phyloP scores from a whole-genome alignment of 495 filamentous ascomycete genomes.

The Penicillium robsamsonii region DNA sequence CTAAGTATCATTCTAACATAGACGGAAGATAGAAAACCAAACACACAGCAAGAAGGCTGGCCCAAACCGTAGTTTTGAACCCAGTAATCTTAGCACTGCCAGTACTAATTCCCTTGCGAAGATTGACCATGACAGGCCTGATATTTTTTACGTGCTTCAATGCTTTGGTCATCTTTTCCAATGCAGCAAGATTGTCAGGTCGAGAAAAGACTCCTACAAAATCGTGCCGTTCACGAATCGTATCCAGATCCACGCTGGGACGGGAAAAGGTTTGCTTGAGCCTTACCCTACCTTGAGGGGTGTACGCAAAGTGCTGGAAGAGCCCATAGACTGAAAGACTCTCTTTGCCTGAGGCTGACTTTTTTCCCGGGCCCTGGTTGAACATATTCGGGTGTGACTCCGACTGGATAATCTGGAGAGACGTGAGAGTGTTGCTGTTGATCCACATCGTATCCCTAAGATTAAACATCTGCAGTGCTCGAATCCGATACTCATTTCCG shows the following conservation, averaged over 20 bases:
- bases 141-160: slow-evolving; percentile 80
- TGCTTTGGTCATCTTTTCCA: slow-evolving; percentile 58
- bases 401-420: slow-evolving; percentile 81
- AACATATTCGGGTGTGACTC: slow-evolving; percentile 85
- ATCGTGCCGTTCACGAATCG: slow-evolving; percentile 73
- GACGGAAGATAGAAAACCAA: not conserved
- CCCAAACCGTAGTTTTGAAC: slow-evolving; percentile 70
- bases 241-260: slow-evolving; percentile 63
- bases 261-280: slow-evolving; percentile 83
- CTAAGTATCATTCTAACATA: not conserved
- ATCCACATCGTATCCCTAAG: slow-evolving; percentile 80
- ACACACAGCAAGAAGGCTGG: slow-evolving; percentile 55
- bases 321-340: slow-evolving; percentile 86
- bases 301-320: slow-evolving; percentile 73
- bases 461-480: slow-evolving; percentile 72
- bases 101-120: slow-evolving; percentile 72
- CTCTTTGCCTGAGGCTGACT: slow-evolving; percentile 74
- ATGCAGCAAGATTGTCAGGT: slow-evolving; percentile 60
- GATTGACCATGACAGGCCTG: slow-evolving; percentile 62
- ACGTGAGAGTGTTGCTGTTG: slow-evolving; percentile 72
- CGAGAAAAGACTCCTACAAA: slow-evolving; percentile 67
- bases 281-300: slow-evolving; percentile 73
- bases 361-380: slow-evolving; percentile 70
- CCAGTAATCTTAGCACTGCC: slow-evolving; percentile 54
- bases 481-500: slow-evolving; percentile 55